Evolutionary conservation across 345 rosid genomes (phyloP).

Genomic region (Carallia brachiata): DNA sequence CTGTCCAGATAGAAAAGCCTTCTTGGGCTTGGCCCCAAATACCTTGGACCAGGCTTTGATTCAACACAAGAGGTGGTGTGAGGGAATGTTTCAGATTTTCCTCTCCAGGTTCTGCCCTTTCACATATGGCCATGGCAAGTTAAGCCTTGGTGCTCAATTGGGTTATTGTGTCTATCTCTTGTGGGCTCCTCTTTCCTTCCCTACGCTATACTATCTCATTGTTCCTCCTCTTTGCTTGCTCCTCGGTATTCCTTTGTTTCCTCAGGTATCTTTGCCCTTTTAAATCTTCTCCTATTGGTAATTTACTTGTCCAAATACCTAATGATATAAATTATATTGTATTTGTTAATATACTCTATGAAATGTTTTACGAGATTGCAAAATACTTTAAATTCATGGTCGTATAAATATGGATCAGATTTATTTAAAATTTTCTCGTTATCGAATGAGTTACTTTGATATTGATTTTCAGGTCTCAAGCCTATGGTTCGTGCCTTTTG

Average conservation of each 20-base stretch:
- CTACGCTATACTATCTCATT: conserved; percentile 26
- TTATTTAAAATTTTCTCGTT: too few species aligned
- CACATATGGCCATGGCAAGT: conserved; percentile 27
- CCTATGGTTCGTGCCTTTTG: conserved; percentile 20
- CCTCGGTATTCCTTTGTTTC: conserved; percentile 40
- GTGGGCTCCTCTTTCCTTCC: conserved; percentile 38
- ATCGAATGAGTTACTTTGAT: too few species aligned
- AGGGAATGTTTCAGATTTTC: conserved; percentile 44
- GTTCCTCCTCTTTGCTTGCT: conserved; percentile 36
- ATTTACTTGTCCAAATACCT: not conserved
- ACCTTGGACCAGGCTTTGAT: conserved; percentile 28
- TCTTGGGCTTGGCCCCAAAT: conserved; percentile 35
- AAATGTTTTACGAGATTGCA: too few species aligned
- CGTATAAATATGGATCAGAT: too few species aligned
- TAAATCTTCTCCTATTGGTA: not conserved
- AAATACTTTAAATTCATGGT: too few species aligned
- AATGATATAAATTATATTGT: too few species aligned
- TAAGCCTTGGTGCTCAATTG: conserved; percentile 30
- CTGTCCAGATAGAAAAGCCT: conserved; percentile 27
- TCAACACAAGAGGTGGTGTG: conserved; percentile 43
- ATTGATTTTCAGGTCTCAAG: conserved; percentile 14
- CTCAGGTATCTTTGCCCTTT: conserved; percentile 22
- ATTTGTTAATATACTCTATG: too few species aligned
- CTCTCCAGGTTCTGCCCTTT: conserved; percentile 41
- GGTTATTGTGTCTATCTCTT: conserved; percentile 30